Evolutionary conservation across 805 yeast species (phyloP).

Genomic region (Wickerhamomyces subpelliculosus): DNA sequence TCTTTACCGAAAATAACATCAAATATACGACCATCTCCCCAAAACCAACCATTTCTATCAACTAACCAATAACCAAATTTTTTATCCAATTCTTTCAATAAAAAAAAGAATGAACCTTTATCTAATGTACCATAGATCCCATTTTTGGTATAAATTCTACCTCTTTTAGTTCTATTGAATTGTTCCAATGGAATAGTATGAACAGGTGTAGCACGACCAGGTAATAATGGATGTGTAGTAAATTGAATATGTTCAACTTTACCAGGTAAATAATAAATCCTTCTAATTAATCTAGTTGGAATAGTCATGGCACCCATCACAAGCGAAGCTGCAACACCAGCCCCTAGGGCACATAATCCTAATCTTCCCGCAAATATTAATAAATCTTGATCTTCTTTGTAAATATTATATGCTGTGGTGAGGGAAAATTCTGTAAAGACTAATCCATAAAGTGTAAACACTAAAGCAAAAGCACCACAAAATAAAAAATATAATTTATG

Average conservation of each 20-base stretch:
- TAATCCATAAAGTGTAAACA: conserved; percentile 62
- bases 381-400: conserved; percentile 41
- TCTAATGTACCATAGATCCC: conserved; percentile 84
- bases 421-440: conserved; percentile 51
- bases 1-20: conserved; percentile 80
- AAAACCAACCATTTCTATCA: conserved; percentile 82
- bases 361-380: conserved; percentile 29
- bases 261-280: conserved; percentile 73
- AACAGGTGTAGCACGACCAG: conserved; percentile 68
- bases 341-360: conserved; percentile 28
- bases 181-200: conserved; percentile 55
- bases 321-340: conserved; percentile 27
- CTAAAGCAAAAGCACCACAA: conserved; percentile 61
- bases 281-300: conserved; percentile 66
- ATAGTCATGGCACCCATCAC: conserved; percentile 34
- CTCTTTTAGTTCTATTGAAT: conserved; percentile 47
- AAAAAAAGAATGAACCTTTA: conserved; percentile 64
- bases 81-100: conserved; percentile 51
- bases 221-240: conserved; percentile 69
- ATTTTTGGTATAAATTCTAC: conserved; percentile 79
- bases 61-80: conserved; percentile 57
- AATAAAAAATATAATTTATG: conserved; percentile 69
- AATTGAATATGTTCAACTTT: conserved; percentile 41
- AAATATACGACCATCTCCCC: conserved; percentile 88
- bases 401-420: conserved; percentile 43